Percentiles rank a stretch among this genome's conserved stretches.
phyloP scores from a whole-genome alignment of 108 stramenopile species.

The Stephanodiscus triporus region DNA sequence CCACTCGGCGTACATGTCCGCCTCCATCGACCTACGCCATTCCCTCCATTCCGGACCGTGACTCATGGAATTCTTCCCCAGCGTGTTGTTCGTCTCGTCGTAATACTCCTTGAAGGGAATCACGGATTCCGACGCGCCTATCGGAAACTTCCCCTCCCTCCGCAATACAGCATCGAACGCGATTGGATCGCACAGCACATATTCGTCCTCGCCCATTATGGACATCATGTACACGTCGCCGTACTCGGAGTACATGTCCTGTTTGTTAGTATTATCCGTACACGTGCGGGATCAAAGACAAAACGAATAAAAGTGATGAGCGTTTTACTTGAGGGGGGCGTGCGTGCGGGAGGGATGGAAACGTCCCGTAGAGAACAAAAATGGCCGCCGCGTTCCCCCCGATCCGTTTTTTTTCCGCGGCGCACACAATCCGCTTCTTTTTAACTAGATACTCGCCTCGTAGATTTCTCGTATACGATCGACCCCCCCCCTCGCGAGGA shows the following conservation, averaged over 20 bases:
- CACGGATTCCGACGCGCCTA: neutral
- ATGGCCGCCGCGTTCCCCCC: no score
- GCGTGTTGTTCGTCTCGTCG: neutral
- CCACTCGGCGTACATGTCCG: constrained; percentile 6
- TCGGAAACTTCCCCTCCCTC: constrained; percentile 1
- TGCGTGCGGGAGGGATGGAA: no score
- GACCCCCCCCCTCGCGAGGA: neutral
- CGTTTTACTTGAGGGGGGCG: no score
- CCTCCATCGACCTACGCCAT: neutral
- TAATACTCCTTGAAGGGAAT: neutral
- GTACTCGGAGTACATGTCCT: constrained; percentile 3
- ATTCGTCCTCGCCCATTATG: constrained; percentile 3
- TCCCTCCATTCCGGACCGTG: neutral
- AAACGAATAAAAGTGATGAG: no score
- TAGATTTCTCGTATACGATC: neutral
- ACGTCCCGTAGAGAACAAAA: no score
- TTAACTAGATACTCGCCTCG: constrained; percentile 8
- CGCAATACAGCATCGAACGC: neutral
- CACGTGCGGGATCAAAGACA: neutral
- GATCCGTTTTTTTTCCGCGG: neutral
- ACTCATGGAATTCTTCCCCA: neutral
- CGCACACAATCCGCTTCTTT: neutral
- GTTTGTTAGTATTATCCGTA: neutral
- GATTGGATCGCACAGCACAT: neutral
- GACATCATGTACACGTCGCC: constrained; percentile 1